Base-by-base conservation (phyloP, 2,329 filamentous ascomycete species). In the Diaporthe sp. region DNA sequence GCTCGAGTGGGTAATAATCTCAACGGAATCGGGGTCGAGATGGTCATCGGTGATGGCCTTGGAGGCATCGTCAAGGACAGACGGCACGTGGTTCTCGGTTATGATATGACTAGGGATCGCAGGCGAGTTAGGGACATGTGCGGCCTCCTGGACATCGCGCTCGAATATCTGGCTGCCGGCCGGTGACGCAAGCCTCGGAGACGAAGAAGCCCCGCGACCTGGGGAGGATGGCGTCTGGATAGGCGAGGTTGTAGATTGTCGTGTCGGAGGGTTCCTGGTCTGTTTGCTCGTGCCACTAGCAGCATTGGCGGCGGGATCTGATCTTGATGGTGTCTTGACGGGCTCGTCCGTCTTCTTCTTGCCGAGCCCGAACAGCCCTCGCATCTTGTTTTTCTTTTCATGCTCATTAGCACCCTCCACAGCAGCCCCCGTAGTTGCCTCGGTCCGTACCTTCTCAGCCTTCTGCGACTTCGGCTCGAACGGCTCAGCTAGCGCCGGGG, bases 101-200 rank as follows among this genome's bases (percentile, higher is more conserved):
- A 96, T 92, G 79, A 98, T 97, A 81, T 98, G 96, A 10, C 94
- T 92, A 4, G 96, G 96, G 76, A 98, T 97, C n/a, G 94, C 94
- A 0, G 94, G 92, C 4, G 94, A 96, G 75, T 89, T 92, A 75
- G 95, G 93, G 53, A 89, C 86, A n/a, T 91, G 84, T 39, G 90
- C 86, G 79, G 91, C 91, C 80, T 98, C 96, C 83, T 98, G 96
- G 32, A 98, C 96, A 82, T 96, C 94, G 80, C 96, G 94, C 86
- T 98, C 96, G 81, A 98, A 98, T 79, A 98, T 98, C 78, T 93
- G 91, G 6, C 91, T 93, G 37, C 89, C 88, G 15, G 95, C 94
- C 19, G 96, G 94, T 27, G 95, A 97, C 70, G 93, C 90, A 58
- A 96, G 84, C 65, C 93, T 89, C 6, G 95, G 93, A 12, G 95